phyloP scores from a whole-genome alignment of 75 land plant genomes.

The Larix kaempferi region DNA sequence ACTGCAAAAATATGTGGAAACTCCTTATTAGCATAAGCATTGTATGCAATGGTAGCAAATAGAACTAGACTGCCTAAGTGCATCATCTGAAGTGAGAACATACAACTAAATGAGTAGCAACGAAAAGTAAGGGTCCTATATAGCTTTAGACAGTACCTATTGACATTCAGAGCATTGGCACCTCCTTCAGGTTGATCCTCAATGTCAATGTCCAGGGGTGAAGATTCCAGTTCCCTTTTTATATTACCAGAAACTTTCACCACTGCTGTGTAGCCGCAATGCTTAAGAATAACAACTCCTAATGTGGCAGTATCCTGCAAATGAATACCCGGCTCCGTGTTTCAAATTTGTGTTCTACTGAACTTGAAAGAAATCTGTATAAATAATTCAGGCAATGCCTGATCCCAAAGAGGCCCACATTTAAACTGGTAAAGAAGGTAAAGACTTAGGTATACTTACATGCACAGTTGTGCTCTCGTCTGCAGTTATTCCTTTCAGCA shows the following conservation, averaged over 20 bases:
- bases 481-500: constrained; percentile 96
- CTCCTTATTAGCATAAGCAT: neutral
- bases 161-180: constrained; percentile 92
- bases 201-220: constrained; percentile 64
- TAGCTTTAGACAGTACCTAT: constrained; percentile 49
- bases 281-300: constrained; percentile 78
- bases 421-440: neutral
- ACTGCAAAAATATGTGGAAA: constrained; percentile 42
- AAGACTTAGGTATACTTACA: constrained; percentile 35
- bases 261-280: constrained; percentile 79
- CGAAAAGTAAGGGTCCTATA: neutral
- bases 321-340: neutral
- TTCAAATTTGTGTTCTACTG: neutral
- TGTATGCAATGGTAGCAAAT: neutral
- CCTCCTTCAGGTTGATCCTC: constrained; percentile 98
- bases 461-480: constrained; percentile 96
- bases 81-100: neutral
- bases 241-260: constrained; percentile 60
- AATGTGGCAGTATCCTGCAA: constrained; percentile 83
- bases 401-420: neutral
- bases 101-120: neutral
- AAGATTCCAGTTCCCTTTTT: constrained; percentile 22
- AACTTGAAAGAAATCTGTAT: neutral
- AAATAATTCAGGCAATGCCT: neutral
- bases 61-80: neutral